These are phyloP conservation scores for Helianthus tuberosus DNA, from an alignment of 129 eudicot genomes.

Conservation along the genomic window DNA sequence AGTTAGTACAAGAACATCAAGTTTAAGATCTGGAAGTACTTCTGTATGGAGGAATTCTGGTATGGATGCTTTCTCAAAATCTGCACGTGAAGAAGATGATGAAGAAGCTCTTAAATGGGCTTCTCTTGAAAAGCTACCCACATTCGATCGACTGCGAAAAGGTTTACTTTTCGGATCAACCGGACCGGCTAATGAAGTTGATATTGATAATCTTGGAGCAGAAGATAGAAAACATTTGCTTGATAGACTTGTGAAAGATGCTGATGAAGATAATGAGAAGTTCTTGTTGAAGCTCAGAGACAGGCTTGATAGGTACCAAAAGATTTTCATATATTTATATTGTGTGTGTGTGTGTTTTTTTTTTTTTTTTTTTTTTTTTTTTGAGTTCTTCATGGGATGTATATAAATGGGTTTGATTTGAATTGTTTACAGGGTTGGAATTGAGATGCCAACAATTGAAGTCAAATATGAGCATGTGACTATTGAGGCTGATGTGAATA, in stretches of 20 bases:
- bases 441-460: constrained; percentile 84
- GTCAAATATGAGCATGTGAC: constrained; percentile 65
- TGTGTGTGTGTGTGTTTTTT: constrained; percentile 18
- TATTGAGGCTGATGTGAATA: constrained; percentile 68
- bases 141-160: constrained; percentile 69
- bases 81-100: constrained; percentile 63
- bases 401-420: constrained; percentile 6
- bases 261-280: constrained; percentile 76
- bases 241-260: constrained; percentile 56
- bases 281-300: constrained; percentile 61
- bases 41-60: constrained; percentile 54
- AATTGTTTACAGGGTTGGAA: constrained; percentile 61
- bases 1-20: constrained; percentile 24
- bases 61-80: constrained; percentile 50
- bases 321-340: neutral
- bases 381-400: neutral
- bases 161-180: constrained; percentile 59
- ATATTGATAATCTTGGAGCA: constrained; percentile 55
- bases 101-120: constrained; percentile 93
- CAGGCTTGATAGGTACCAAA: constrained; percentile 54
- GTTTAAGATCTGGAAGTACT: constrained; percentile 49
- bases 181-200: constrained; percentile 54
- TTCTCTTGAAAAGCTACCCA: constrained; percentile 77
- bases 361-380: constrained; percentile 19
- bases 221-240: constrained; percentile 49